Conservation (phyloP, 345 rosid genomes). For the Gossypium ekmanianum region DNA sequence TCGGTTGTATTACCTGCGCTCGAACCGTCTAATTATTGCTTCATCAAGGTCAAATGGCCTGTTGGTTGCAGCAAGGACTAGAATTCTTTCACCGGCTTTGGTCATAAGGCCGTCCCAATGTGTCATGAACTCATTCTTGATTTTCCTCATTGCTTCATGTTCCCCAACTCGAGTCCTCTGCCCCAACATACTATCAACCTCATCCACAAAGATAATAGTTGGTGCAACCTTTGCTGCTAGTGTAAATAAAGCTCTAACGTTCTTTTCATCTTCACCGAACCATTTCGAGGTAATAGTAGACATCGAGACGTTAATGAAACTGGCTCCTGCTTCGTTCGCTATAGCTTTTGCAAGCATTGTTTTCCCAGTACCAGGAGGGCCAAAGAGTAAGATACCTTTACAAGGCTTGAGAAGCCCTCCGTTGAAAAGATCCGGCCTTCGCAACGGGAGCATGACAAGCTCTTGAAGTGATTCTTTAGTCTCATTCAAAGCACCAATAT, state of each 20-base stretch:
- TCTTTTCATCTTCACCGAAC: constrained; percentile 99
- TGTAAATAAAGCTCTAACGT: constrained; percentile 80
- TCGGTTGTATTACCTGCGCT: constrained; percentile 54
- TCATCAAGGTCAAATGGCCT: constrained; percentile 99
- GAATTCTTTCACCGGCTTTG: constrained; percentile 74
- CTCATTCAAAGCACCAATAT: constrained; percentile 88
- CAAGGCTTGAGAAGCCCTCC: constrained; percentile 98
- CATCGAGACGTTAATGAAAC: constrained; percentile 98
- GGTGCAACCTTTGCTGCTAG: constrained; percentile 97
- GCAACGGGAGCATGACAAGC: constrained; percentile 95
- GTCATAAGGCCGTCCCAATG: constrained; percentile 99
- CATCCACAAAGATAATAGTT: constrained; percentile 91
- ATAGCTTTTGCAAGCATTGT: constrained; percentile 99
- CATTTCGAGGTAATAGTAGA: constrained; percentile 98
- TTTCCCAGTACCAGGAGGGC: constrained; percentile 99
- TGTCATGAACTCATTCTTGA: constrained; percentile 97
- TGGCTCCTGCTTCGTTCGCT: constrained; percentile 99
- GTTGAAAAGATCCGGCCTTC: constrained; percentile 90
- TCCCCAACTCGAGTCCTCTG: constrained; percentile 92
- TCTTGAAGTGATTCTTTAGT: constrained; percentile 93
- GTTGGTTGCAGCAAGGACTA: constrained; percentile 98
- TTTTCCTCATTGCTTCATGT: constrained; percentile 98
- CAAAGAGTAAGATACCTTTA: constrained; percentile 88
- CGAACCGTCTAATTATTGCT: constrained; percentile 97
- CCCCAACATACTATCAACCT: constrained; percentile 99